A percentile compares a stretch with the other conserved stretches of the same genome.
Conservation (phyloP, 306 rosid species). For the Arachis stenosperma region DNA sequence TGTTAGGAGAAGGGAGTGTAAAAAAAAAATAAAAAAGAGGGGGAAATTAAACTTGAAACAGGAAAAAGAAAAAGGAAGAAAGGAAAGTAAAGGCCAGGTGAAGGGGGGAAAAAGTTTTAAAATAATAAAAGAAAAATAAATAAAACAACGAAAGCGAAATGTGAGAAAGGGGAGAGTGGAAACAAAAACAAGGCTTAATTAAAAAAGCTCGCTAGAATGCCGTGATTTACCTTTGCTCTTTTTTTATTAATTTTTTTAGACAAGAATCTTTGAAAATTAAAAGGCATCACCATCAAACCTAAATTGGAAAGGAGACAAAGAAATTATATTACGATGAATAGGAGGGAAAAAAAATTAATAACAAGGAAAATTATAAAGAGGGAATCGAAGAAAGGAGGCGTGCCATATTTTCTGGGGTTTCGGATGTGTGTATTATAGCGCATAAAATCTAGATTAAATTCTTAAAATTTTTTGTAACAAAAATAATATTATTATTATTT, state of each 20-base stretch:
- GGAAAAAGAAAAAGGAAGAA: slow-evolving; percentile 56
- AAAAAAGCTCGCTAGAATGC: slow-evolving; percentile 49
- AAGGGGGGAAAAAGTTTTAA: neutral
- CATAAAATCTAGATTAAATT: no score
- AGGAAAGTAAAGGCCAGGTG: slow-evolving; percentile 40
- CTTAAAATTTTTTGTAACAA: no score
- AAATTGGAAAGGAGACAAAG: neutral
- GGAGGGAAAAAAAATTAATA: neutral
- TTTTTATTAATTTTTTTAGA: slow-evolving; percentile 35
- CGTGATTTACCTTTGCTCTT: slow-evolving; percentile 66
- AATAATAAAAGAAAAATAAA: slow-evolving; percentile 23
- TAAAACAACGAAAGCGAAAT: slow-evolving; percentile 42
- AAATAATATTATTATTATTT: no score
- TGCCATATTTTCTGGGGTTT: no score
- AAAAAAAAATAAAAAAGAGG: slow-evolving; percentile 53
- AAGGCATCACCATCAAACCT: slow-evolving; percentile 44
- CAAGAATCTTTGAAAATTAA: slow-evolving; percentile 71
- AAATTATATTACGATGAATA: neutral
- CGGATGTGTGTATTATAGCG: no score
- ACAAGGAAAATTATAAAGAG: neutral
- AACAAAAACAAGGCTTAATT: neutral
- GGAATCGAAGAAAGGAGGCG: neutral
- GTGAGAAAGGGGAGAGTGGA: slow-evolving; percentile 35
- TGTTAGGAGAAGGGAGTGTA: slow-evolving; percentile 48
- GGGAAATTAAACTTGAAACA: slow-evolving; percentile 34